Evolutionary conservation across 2,329 filamentous ascomycete species (phyloP), one percentile per base, ranked within the genome.

Genomic region (Neofusicoccum sp.): DNA sequence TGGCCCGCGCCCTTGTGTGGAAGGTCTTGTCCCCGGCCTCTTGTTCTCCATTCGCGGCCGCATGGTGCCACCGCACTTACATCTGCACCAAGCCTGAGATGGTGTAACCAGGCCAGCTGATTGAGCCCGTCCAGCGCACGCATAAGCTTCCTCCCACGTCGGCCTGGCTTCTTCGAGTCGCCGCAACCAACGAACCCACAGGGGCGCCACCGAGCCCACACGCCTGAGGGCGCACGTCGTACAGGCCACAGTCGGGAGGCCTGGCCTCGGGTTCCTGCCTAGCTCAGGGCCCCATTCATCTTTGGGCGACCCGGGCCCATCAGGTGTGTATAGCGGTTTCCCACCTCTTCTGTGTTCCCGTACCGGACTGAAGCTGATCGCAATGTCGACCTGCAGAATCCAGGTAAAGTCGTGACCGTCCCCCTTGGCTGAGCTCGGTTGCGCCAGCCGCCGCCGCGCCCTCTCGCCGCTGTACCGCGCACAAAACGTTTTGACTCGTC

Each of bases 91-190:
- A 52, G 29, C 61, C 52, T 63, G 45, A 48, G 54, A 50, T 63
- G 28, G 61, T 63, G 61, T 59, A 63, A 63, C 61, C 29, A n/a
- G 29, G 39, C 44, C 36, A 49, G 61, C 61, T 63, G 61, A 63
- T 50, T 56, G 61, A 52, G 43, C 29, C 56, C 33, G 37, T 59
- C 52, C 52, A 63, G 61, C 61, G 45, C 54, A 49, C 61, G 52
- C 61, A 59, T 59, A 63, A 50, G 52, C 61, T 59, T 63, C 50
- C 44, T 47, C 37, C 54, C 52, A 63, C 52, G 61, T 45, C 61
- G 54, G 54, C 52, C 45, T 43, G 43, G 44, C 52, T 63, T 59
- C 37, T 33, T 59, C 61, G 61, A 63, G 34, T 45, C 61, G 44
- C 54, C 41, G 52, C 61, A 44, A 47, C 54, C 61, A 48, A 62